Evolutionary conservation across 208 protist genomes (phyloP).

Genomic region (Naegleria fowleri): DNA sequence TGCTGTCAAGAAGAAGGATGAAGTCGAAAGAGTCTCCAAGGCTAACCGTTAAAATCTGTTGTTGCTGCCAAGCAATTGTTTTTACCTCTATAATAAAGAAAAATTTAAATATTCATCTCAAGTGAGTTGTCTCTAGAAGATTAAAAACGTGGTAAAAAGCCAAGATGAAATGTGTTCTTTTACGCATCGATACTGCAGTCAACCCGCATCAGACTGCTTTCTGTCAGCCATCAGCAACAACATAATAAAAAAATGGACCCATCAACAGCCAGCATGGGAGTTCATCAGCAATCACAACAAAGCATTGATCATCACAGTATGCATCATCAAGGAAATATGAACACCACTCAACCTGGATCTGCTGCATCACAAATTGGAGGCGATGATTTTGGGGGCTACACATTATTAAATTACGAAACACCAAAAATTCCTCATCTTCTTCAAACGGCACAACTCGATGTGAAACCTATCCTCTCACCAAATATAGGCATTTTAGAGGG

Average conservation of each 20-base stretch:
- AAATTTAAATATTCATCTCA: too few relatives aligned
- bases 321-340: not conserved
- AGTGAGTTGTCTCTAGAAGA: too few relatives aligned
- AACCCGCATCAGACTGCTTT: too few relatives aligned
- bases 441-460: not conserved
- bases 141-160: too few relatives aligned
- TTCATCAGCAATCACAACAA: not conserved
- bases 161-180: too few relatives aligned
- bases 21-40: conserved; percentile 99
- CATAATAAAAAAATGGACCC: not conserved
- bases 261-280: not conserved
- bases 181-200: too few relatives aligned
- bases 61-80: too few relatives aligned
- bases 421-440: not conserved
- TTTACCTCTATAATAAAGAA: too few relatives aligned
- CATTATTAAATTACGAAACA: not conserved
- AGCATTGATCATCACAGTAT: not conserved
- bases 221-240: too few relatives aligned
- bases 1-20: conserved; percentile 99
- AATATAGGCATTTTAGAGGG: not conserved
- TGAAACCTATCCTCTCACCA: not conserved
- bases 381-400: not conserved
- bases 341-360: too few relatives aligned
- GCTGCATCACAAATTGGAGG: not conserved
- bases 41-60: conserved; percentile 92